These are phyloP conservation scores for Xylaria nigripes DNA, from an alignment of 495 filamentous ascomycete species.

Conservation along the genomic window DNA sequence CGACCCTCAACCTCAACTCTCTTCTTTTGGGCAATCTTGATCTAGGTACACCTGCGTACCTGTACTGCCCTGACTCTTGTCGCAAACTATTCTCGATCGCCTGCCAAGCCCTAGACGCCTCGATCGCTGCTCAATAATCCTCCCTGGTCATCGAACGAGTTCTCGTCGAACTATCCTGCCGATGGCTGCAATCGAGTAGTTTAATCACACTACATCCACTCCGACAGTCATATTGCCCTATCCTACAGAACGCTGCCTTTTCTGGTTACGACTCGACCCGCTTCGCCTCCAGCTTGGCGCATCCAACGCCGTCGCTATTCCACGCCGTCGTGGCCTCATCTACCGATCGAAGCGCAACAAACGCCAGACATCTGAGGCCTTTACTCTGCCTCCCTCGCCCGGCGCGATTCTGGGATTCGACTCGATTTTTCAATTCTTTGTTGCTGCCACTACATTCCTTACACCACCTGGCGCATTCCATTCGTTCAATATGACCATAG, in stretches of 20 bases:
- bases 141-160: not conserved
- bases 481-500: constrained; percentile 55
- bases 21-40: not conserved
- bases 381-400: constrained; percentile 27
- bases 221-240: constrained; percentile 4
- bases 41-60: not conserved
- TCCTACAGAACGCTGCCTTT: not conserved
- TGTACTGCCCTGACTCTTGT: not conserved
- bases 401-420: constrained; percentile 26
- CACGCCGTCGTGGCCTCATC: constrained; percentile 26
- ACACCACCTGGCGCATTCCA: constrained; percentile 24
- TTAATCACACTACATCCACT: constrained; percentile 1
- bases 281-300: constrained; percentile 17
- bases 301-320: constrained; percentile 15
- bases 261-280: constrained; percentile 13
- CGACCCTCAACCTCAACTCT: not conserved
- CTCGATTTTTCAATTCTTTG: not conserved
- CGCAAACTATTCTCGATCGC: not conserved
- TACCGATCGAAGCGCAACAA: constrained; percentile 20
- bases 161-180: not conserved
- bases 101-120: not conserved
- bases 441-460: constrained; percentile 15
- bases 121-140: not conserved
- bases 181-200: constrained; percentile 7
- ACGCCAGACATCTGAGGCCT: constrained; percentile 13